Evolutionary conservation across 305 asterid genomes (phyloP).

Genomic region (Ilex paraguariensis): DNA sequence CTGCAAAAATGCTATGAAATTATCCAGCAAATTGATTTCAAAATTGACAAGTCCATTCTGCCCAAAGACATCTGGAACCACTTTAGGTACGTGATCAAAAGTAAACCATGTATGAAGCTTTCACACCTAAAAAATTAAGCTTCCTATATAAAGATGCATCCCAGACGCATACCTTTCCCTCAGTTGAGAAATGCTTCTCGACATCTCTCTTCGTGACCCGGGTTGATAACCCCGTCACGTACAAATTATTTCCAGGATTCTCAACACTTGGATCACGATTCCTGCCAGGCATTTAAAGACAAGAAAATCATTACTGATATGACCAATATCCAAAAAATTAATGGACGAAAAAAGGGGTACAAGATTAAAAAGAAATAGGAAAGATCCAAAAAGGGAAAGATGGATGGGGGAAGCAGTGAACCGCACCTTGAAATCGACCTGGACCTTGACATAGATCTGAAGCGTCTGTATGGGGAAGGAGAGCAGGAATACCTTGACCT

Average conservation of each 20-base stretch:
- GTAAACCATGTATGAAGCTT: background rate
- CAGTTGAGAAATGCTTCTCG: slow-evolving; percentile 75
- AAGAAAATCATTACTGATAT: background rate
- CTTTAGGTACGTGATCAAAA: background rate
- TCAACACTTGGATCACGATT: slow-evolving; percentile 56
- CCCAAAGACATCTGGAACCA: background rate
- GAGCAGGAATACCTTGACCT: slow-evolving; percentile 68
- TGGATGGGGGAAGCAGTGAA: slow-evolving; percentile 49
- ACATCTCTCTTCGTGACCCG: slow-evolving; percentile 62
- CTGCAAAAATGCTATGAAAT: too few relatives aligned
- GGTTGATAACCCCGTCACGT: slow-evolving; percentile 81
- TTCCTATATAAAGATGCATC: background rate
- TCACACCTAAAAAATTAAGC: background rate
- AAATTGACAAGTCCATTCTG: too few relatives aligned
- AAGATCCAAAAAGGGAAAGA: background rate
- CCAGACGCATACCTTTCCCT: slow-evolving; percentile 50
- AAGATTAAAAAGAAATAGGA: background rate
- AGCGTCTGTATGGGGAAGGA: slow-evolving; percentile 43
- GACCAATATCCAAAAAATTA: background rate
- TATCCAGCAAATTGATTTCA: too few relatives aligned
- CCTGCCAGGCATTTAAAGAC: slow-evolving; percentile 29
- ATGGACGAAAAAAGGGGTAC: background rate
- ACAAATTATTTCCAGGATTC: slow-evolving; percentile 90
- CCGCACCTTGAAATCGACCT: slow-evolving; percentile 36
- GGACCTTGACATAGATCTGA: slow-evolving; percentile 38